phyloP scores from a whole-genome alignment of 2,329 filamentous ascomycete species.

The Sarocladiaceae sp. region DNA sequence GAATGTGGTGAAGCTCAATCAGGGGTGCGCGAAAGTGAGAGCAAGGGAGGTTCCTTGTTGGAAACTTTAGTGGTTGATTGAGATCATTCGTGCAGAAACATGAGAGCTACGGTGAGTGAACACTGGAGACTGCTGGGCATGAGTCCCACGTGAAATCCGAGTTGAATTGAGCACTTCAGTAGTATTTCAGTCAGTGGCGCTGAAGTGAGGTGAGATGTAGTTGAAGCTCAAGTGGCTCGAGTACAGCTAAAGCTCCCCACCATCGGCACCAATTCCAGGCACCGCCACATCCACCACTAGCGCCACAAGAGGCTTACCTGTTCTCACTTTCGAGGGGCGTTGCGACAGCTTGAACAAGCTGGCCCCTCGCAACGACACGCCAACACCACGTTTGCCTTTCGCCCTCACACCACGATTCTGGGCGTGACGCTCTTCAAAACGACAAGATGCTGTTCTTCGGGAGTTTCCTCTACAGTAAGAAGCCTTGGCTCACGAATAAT shows the following conservation, averaged over 20 bases:
- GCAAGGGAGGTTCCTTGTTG: neutral
- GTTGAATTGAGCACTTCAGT: neutral
- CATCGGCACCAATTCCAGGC: neutral
- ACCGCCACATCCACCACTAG: neutral
- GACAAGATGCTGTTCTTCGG: conserved; percentile 62
- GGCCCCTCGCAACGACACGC: neutral
- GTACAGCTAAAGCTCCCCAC: no score
- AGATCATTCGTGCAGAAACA: no score
- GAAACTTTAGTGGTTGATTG: no score
- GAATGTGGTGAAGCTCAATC: no score
- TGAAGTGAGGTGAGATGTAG: neutral
- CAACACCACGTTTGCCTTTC: conserved; percentile 4
- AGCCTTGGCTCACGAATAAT: no score
- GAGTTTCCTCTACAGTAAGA: conserved; percentile 62
- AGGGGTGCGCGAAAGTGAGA: neutral
- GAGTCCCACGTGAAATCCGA: no score
- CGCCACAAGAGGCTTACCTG: conserved; percentile 2
- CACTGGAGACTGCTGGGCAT: no score
- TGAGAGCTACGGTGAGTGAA: no score
- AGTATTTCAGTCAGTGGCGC: no score
- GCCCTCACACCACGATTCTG: neutral
- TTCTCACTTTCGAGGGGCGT: no score
- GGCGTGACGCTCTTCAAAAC: conserved; percentile 7
- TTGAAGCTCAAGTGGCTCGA: neutral
- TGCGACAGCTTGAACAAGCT: neutral